phyloP scores from a whole-genome alignment of 352 stramenopile genomes.

The Blastocystis sp. region DNA sequence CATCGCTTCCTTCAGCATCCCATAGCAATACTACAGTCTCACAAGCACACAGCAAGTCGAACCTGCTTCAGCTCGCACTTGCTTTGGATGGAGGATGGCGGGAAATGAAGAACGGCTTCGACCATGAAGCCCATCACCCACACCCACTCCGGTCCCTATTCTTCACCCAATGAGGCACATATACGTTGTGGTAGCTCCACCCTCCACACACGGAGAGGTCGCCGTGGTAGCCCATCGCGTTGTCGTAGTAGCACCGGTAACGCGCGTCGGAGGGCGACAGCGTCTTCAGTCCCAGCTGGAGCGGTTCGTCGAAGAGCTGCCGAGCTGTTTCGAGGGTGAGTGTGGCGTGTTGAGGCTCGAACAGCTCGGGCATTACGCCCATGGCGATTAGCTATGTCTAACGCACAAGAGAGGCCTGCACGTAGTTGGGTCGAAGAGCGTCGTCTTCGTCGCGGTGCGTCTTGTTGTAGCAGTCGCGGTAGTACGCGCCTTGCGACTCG shows the following conservation, averaged over 20 bases:
- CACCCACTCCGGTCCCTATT: conserved; percentile 76
- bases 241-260: conserved; percentile 75
- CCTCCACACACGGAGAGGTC: conserved; percentile 63
- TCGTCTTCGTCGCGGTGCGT: not conserved
- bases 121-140: conserved; percentile 75
- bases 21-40: conserved; percentile 27
- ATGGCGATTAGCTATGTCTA: conserved; percentile 37
- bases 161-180: not conserved
- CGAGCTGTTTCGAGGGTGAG: conserved; percentile 34
- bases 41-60: not conserved
- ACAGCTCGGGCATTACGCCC: conserved; percentile 62
- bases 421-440: conserved; percentile 72
- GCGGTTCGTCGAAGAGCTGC: conserved; percentile 53
- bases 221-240: conserved; percentile 53
- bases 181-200: conserved; percentile 75
- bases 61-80: not conserved
- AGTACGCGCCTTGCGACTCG: not conserved
- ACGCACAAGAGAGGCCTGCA: not conserved
- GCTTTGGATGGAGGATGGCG: not conserved
- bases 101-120: conserved; percentile 69
- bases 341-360: conserved; percentile 39
- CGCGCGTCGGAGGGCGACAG: conserved; percentile 42
- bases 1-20: conserved; percentile 54
- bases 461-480: conserved; percentile 15
- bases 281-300: conserved; percentile 73